Evolutionary conservation across 2,329 filamentous ascomycete genomes (phyloP).

Genomic region (Alternaria tenuissima): DNA sequence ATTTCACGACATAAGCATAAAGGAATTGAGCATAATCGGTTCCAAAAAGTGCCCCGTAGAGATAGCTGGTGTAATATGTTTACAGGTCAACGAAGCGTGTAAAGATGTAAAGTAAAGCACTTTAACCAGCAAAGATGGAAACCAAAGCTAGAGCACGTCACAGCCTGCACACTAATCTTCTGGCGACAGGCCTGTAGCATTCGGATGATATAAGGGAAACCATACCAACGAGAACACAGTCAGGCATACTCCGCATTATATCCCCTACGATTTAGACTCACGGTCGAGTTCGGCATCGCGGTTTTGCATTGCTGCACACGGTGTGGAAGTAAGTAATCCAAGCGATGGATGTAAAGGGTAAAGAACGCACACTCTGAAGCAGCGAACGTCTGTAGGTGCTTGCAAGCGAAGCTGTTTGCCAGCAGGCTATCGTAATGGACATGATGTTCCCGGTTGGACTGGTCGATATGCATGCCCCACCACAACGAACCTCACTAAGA

Average conservation of each 20-base stretch:
- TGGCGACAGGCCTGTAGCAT: background rate
- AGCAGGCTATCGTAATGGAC: background rate
- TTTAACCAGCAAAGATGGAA: background rate
- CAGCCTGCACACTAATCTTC: background rate
- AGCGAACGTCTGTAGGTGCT: background rate
- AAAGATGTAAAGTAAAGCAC: background rate
- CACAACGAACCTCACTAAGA: background rate
- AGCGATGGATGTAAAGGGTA: background rate
- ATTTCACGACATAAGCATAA: background rate
- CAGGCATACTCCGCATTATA: background rate
- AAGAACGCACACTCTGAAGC: no score
- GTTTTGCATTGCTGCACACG: background rate
- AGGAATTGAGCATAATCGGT: background rate
- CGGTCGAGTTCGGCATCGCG: background rate
- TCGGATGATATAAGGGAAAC: background rate
- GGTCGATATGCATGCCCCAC: slow-evolving; percentile 5
- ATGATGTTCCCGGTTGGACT: background rate
- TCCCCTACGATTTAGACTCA: no score
- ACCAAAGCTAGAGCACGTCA: background rate
- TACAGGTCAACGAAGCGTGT: background rate
- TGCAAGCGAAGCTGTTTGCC: background rate
- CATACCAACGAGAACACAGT: background rate
- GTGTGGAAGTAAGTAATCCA: no score
- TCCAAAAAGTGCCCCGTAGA: accelerated
- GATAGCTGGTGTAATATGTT: background rate